A percentile compares a stretch with the other conserved stretches of the same genome.
Conservation (phyloP, 306 rosid genomes). For the Dicorynia guianensis region DNA sequence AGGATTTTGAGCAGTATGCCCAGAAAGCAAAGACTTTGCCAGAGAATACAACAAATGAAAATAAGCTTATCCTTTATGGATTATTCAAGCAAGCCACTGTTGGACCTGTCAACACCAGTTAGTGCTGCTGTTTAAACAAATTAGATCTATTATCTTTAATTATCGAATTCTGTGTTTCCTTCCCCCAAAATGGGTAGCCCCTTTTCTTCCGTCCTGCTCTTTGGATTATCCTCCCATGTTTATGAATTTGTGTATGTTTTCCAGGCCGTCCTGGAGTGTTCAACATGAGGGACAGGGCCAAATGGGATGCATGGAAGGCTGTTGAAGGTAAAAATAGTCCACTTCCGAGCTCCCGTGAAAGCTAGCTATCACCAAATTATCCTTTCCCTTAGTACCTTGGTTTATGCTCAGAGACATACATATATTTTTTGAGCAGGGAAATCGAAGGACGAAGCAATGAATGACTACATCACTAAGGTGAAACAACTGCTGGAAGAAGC, state of each 20-base stretch:
- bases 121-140: conserved; percentile 39
- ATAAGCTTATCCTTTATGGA: conserved; percentile 86
- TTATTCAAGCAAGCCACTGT: conserved; percentile 91
- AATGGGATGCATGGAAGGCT: conserved; percentile 99
- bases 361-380: conserved; percentile 8
- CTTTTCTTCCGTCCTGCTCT: too few species aligned
- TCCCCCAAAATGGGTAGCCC: background rate
- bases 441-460: conserved; percentile 89
- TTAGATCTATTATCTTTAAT: conserved; percentile 1
- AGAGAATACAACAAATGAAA: conserved; percentile 63
- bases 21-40: conserved; percentile 83
- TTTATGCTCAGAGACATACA: background rate
- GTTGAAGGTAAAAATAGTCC: conserved; percentile 71
- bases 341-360: background rate
- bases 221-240: conserved; percentile 13
- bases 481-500: conserved; percentile 88
- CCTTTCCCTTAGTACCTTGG: background rate
- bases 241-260: conserved; percentile 43
- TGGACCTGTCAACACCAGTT: conserved; percentile 83
- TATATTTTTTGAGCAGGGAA: conserved; percentile 59
- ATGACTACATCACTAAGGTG: conserved; percentile 91
- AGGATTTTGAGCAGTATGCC: conserved; percentile 91
- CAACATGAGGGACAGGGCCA: conserved; percentile 83
- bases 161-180: conserved; percentile 4
- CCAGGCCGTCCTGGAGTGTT: conserved; percentile 93